A percentile compares a stretch with the other conserved stretches of the same genome.
Evolutionary conservation across 345 rosid genomes (phyloP).

Genomic region (Syzygium aqueum): DNA sequence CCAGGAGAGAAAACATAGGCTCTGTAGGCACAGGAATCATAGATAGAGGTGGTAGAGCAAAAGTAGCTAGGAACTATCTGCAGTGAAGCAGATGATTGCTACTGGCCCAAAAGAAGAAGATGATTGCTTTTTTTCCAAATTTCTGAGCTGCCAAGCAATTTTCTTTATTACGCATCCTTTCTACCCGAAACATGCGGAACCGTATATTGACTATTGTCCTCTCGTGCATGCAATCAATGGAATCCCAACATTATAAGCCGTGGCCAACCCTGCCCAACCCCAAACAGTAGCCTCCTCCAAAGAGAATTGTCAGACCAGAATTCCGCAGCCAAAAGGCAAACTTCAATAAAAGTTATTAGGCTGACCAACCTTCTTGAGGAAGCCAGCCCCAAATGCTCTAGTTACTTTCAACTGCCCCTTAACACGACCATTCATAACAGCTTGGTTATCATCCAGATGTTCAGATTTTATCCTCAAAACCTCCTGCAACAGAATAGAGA

Average conservation of each 20-base stretch:
- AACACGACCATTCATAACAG: constrained; percentile 77
- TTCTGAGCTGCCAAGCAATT: not conserved
- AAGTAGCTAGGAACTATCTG: not conserved
- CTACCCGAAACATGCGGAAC: not conserved
- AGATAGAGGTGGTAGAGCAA: not conserved
- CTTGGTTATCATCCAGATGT: constrained; percentile 79
- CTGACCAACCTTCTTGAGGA: constrained; percentile 79
- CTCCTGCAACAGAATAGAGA: constrained; percentile 45
- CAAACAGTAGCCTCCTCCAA: not conserved
- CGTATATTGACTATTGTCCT: not conserved
- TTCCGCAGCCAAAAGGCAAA: not conserved
- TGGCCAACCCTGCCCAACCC: not conserved
- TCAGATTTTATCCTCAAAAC: constrained; percentile 65
- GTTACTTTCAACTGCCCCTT: constrained; percentile 95
- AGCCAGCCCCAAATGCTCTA: constrained; percentile 91
- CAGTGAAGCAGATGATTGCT: not conserved
- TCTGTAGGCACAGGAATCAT: not conserved
- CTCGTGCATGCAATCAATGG: not conserved
- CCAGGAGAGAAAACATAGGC: not conserved
- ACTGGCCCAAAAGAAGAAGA: not conserved
- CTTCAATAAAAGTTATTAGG: not conserved
- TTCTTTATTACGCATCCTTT: not conserved
- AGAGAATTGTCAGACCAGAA: not conserved
- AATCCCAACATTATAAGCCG: not conserved
- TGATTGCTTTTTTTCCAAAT: not conserved